Evolutionary conservation across 208 protist genomes (phyloP).

Genomic region (Tetramitus jugosus): DNA sequence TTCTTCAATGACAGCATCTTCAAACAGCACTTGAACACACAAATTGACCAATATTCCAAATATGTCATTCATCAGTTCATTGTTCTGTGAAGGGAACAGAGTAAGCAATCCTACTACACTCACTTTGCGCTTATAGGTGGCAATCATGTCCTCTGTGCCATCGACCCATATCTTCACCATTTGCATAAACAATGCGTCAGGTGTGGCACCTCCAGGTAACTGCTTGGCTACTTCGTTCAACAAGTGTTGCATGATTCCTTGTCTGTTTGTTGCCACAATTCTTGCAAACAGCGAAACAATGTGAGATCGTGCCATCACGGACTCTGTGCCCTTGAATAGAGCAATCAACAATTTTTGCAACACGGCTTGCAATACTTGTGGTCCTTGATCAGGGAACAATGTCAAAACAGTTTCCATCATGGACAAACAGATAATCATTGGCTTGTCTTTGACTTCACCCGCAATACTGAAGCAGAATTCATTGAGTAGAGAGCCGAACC

Average conservation of each 20-base stretch:
- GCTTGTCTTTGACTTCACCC: neutral
- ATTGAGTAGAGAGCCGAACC: neutral
- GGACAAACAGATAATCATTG: neutral
- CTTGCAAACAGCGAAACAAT: conserved; percentile 3
- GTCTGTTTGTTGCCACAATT: neutral
- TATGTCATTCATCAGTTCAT: neutral
- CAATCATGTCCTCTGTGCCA: neutral
- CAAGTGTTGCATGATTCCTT: neutral
- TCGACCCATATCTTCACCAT: neutral
- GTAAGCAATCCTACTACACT: neutral
- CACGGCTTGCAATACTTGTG: neutral
- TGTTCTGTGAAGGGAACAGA: neutral
- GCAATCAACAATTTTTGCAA: neutral
- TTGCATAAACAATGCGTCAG: neutral
- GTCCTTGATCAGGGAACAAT: neutral
- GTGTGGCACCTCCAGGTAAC: neutral
- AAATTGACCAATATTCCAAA: neutral
- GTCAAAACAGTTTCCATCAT: neutral
- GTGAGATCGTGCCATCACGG: neutral
- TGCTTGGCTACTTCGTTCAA: neutral
- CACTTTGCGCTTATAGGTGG: neutral
- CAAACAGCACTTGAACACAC: neutral
- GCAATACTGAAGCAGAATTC: neutral
- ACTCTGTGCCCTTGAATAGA: neutral
- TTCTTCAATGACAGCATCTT: neutral